Base-by-base conservation (phyloP, 371 early-diverging fungal genomes). In the Mucor piriformis region DNA sequence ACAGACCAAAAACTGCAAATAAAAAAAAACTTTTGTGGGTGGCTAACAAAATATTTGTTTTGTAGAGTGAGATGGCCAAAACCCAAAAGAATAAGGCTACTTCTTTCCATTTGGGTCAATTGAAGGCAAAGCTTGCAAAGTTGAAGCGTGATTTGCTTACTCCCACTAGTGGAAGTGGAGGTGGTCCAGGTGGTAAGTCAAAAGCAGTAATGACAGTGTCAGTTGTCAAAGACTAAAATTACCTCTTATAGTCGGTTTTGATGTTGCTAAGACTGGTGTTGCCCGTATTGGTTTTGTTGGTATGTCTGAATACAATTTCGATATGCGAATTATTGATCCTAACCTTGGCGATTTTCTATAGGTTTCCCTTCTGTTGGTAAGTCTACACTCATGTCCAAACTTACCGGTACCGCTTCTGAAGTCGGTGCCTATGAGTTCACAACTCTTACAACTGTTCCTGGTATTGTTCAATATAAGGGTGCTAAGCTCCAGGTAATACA, bases 301-400 rank as follows among this genome's bases (percentile, higher is more conserved):
- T 78, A 76, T 56, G 60, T 54, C 6, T 13, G n/a, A n/a, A n/a
- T n/a, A n/a, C n/a, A n/a, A n/a, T n/a, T n/a, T n/a, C n/a, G n/a
- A n/a, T n/a, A n/a, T n/a, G n/a, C n/a, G n/a, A n/a, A n/a, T n/a
- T n/a, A n/a, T n/a, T n/a, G n/a, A n/a, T n/a, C 49, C 10, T 47
- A 21, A 24, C 48, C 11, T 38, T 12, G 21, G 23, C 33, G 32
- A 44, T 46, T 20, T 37, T 23, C 3, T 8, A 92, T 93, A 61
- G 99, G 99, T 64, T 99, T 94, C 68, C 99, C 99, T 6, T 96
- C 96, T 13, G 99, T 98, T 23, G 99, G 99, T 66, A 99, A 99
- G 74, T 92, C 92, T 12, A 96, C 98, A 4, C 78, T 98, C 12
- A 96, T 98, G 97, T 92, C 92, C 46, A 99, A 98, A 73, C 74